Conservation (phyloP, 129 eudicot species). For the Artemisia annua region DNA sequence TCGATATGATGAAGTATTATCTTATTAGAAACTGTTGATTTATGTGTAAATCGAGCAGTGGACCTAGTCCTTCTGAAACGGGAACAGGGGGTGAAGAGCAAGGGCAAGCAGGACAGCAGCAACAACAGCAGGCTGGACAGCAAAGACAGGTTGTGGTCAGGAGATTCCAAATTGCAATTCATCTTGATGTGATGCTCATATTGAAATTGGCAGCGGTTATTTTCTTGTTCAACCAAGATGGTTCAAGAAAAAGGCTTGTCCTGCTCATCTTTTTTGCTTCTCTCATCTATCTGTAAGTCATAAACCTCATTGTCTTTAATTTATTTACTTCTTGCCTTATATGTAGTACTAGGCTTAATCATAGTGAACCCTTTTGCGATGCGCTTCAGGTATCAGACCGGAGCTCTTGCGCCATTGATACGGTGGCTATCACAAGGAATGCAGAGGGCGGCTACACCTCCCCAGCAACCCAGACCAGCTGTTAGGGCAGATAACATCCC, state of each 20-base stretch:
- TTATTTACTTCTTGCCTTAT: neutral
- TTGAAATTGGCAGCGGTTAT: constrained; percentile 95
- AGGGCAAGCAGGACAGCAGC: constrained; percentile 65
- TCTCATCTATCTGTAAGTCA: constrained; percentile 80
- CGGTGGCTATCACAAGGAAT: constrained; percentile 97
- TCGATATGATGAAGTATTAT: neutral
- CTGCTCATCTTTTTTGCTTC: constrained; percentile 79
- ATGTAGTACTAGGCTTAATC: neutral
- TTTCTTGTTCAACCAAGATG: constrained; percentile 93
- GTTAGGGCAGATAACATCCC: constrained; percentile 64
- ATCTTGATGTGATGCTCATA: constrained; percentile 80
- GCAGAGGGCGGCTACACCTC: constrained; percentile 96
- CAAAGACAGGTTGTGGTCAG: constrained; percentile 88
- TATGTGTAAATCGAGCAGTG: constrained; percentile 37
- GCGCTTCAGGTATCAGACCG: constrained; percentile 84
- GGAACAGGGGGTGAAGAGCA: constrained; percentile 59
- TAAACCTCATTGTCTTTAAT: neutral
- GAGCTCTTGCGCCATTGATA: constrained; percentile 89
- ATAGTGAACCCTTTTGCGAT: constrained; percentile 17
- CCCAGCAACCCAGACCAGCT: constrained; percentile 76
- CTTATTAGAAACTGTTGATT: neutral
- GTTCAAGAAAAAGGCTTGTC: constrained; percentile 86
- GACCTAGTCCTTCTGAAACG: constrained; percentile 53
- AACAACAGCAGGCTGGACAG: constrained; percentile 54
- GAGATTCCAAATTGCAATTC: constrained; percentile 93